Conservation (phyloP, 331 rosid genomes). For the Quercus tomentella region DNA sequence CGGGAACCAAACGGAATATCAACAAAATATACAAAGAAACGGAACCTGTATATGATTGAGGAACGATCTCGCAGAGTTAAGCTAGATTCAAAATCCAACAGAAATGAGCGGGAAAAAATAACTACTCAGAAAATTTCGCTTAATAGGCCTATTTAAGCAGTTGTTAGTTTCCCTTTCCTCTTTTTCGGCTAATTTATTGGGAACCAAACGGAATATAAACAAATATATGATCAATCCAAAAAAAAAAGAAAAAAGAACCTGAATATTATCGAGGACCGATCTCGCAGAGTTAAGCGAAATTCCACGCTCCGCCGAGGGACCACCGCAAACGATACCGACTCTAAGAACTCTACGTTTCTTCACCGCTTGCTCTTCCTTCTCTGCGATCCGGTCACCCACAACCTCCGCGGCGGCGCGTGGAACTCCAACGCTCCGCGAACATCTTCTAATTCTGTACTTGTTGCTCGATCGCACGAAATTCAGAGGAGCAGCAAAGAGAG, state of each 20-base stretch:
- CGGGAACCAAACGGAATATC: too few species aligned
- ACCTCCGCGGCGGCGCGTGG: constrained; percentile 35
- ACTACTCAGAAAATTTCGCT: too few species aligned
- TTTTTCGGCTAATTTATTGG: neutral
- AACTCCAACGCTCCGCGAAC: neutral
- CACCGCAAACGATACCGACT: constrained; percentile 87
- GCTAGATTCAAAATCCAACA: too few species aligned
- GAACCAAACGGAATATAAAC: constrained; percentile 1
- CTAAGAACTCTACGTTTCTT: constrained; percentile 38
- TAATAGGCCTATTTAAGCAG: too few species aligned
- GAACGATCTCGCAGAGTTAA: too few species aligned
- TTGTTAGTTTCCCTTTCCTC: too few species aligned
- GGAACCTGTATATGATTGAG: too few species aligned
- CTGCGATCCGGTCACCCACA: constrained; percentile 18
- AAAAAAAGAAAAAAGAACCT: constrained; percentile 28
- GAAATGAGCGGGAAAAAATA: constrained; percentile 64
- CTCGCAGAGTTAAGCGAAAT: constrained; percentile 96
- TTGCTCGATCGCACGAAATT: constrained; percentile 8
- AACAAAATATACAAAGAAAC: too few species aligned
- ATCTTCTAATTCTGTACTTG: neutral
- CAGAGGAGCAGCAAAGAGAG: constrained; percentile 1
- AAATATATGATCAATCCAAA: too few species aligned
- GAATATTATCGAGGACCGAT: constrained; percentile 90
- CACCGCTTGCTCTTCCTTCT: constrained; percentile 17
- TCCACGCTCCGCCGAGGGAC: constrained; percentile 97